phyloP scores from a whole-genome alignment of 768 basidiomycete species.

The Exsudoporus frostii region DNA sequence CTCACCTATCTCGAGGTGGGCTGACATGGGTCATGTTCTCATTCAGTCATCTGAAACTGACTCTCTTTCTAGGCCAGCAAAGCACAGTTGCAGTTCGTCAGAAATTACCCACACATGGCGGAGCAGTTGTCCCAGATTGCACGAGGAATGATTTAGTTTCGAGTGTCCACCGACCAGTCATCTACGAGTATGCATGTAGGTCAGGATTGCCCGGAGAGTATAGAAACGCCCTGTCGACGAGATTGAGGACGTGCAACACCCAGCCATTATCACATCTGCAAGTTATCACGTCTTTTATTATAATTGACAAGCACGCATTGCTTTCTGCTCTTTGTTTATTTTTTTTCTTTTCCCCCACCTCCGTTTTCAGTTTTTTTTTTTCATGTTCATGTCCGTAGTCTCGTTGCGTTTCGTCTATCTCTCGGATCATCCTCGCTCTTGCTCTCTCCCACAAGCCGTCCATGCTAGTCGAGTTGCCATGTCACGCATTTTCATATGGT shows the following conservation, averaged over 20 bases:
- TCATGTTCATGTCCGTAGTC: not conserved
- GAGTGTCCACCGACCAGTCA: not conserved
- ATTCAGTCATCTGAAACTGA: not conserved
- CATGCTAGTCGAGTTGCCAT: slow-evolving; percentile 4
- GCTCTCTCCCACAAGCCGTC: not conserved
- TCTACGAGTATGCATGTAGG: slow-evolving; percentile 9
- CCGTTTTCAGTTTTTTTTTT: not conserved
- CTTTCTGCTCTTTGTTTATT: no score
- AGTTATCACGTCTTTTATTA: slow-evolving; percentile 14
- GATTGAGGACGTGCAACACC: slow-evolving; percentile 1
- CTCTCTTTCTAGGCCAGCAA: slow-evolving; percentile 61
- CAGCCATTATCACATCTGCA: not conserved
- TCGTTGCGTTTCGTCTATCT: not conserved
- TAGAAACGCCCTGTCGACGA: slow-evolving; percentile 10
- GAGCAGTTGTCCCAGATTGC: slow-evolving; percentile 56
- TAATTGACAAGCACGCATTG: not conserved
- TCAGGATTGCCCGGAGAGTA: slow-evolving; percentile 9
- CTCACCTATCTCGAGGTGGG: slow-evolving; percentile 77
- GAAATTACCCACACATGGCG: slow-evolving; percentile 83
- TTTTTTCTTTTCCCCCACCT: not conserved
- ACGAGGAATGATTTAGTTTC: slow-evolving; percentile 33
- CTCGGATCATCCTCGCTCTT: not conserved
- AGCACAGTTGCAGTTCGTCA: slow-evolving; percentile 79
- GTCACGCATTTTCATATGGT: slow-evolving; percentile 1
- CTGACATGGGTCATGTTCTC: slow-evolving; percentile 3